These are phyloP conservation scores for Isoetes engelmannii DNA, from an alignment of 83 land plant genomes.

Conservation along the genomic window DNA sequence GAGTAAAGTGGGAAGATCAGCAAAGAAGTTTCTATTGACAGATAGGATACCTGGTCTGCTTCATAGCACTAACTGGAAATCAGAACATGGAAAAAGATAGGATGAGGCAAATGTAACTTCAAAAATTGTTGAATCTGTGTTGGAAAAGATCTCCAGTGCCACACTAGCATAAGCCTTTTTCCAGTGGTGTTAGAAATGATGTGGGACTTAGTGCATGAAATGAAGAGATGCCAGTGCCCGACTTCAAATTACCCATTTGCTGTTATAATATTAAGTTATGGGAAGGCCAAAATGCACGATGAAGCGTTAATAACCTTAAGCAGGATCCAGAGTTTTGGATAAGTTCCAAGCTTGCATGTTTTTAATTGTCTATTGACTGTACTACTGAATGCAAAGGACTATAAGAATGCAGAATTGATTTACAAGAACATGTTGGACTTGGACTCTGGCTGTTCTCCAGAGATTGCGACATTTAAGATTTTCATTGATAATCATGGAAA, in stretches of 20 bases:
- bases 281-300: neutral
- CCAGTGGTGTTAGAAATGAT: neutral
- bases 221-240: conserved; percentile 31
- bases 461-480: conserved; percentile 56
- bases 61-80: no score
- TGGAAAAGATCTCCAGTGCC: neutral
- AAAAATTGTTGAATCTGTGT: conserved; percentile 6
- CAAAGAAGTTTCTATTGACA: no score
- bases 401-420: conserved; percentile 40
- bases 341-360: neutral
- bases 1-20: no score
- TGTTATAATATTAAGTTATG: neutral
- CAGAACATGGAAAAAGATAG: no score
- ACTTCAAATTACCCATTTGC: neutral
- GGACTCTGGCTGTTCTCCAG: conserved; percentile 55
- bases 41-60: no score
- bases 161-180: neutral
- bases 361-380: neutral
- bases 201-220: conserved; percentile 40
- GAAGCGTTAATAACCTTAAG: neutral
- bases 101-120: conserved; percentile 17
- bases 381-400: neutral
- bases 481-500: conserved; percentile 49
- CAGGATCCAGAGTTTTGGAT: neutral
- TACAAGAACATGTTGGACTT: conserved; percentile 46